Percentiles rank a stretch among this genome's conserved stretches.
phyloP scores from a whole-genome alignment of 2,329 filamentous ascomycete species.

The Trichoderma atrobrunneum region DNA sequence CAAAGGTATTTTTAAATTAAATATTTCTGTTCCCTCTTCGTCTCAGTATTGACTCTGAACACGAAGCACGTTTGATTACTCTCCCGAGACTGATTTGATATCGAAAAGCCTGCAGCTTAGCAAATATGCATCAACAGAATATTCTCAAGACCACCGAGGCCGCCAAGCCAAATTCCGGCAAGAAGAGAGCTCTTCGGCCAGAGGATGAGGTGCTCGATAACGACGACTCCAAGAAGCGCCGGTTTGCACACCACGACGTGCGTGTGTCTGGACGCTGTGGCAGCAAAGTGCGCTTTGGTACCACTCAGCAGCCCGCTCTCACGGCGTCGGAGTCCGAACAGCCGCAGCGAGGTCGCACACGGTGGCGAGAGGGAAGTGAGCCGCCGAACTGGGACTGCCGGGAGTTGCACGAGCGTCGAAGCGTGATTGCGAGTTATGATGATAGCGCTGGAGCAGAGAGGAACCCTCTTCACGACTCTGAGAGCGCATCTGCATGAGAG shows the following conservation, averaged over 20 bases:
- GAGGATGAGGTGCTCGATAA: not conserved
- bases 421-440: not conserved
- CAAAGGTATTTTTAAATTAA: not conserved
- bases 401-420: not conserved
- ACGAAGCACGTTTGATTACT: not conserved
- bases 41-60: not conserved
- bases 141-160: not conserved
- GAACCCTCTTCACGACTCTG: not conserved
- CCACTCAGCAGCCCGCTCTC: not conserved
- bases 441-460: not conserved
- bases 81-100: not conserved
- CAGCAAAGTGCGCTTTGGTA: not conserved
- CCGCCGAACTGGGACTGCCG: not conserved
- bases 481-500: too few species aligned
- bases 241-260: not conserved
- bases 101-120: not conserved
- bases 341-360: not conserved
- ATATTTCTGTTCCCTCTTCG: not conserved
- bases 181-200: not conserved
- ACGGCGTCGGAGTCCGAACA: not conserved
- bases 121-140: not conserved
- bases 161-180: not conserved
- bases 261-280: not conserved
- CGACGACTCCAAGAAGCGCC: not conserved
- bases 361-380: conserved; percentile 7